A percentile compares a stretch with the other conserved stretches of the same genome.
phyloP scores from a whole-genome alignment of 2,329 filamentous ascomycete genomes.

The Fusarium avenaceum region DNA sequence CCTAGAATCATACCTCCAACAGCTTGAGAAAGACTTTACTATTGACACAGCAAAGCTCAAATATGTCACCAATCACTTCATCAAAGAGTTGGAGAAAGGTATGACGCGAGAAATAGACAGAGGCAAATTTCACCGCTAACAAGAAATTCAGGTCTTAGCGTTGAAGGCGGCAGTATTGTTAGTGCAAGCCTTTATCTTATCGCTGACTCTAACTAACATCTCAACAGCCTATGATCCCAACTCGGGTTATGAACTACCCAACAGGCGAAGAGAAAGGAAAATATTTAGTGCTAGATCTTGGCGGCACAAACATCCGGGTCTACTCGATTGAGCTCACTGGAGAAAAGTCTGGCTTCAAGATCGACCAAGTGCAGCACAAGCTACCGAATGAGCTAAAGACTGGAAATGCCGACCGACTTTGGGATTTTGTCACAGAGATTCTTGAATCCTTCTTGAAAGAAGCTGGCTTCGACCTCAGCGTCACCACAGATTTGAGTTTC shows the following conservation, averaged over 20 bases:
- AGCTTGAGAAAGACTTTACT: conserved; percentile 9
- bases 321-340: background rate
- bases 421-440: conserved; percentile 7
- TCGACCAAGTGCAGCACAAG: conserved; percentile 5
- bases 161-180: conserved; percentile 1
- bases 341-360: background rate
- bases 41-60: conserved; percentile 19
- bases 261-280: conserved; percentile 11
- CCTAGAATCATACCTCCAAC: background rate
- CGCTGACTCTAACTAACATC: background rate
- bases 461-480: background rate
- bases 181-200: background rate
- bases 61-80: conserved; percentile 13
- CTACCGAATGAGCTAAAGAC: conserved; percentile 4
- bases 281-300: conserved; percentile 1
- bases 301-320: conserved; percentile 10
- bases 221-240: conserved; percentile 17
- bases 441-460: background rate
- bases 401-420: background rate
- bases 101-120: fast-evolving
- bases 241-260: conserved; percentile 22
- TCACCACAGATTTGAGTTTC: conserved; percentile 68
- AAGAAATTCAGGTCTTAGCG: background rate
- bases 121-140: background rate
- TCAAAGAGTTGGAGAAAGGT: conserved; percentile 17